These are phyloP conservation scores for Wallacemonas collosoma DNA, from an alignment of 208 protist genomes.

Conservation along the genomic window DNA sequence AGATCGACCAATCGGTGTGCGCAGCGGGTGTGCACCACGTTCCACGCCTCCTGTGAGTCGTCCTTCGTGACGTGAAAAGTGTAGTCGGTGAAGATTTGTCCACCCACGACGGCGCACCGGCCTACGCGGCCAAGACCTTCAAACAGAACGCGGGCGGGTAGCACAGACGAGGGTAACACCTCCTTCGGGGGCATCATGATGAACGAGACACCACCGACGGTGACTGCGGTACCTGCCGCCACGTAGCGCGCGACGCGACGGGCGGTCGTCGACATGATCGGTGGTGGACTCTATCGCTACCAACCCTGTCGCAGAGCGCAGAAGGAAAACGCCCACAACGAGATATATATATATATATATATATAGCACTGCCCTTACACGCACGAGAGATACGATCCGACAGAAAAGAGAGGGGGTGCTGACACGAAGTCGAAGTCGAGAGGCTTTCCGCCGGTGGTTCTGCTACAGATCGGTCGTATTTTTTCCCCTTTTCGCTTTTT, in stretches of 20 bases:
- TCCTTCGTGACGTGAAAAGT: constrained; percentile 41
- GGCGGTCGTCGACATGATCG: constrained; percentile 14
- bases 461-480: no score
- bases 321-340: background rate
- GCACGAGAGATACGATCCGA: background rate
- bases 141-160: constrained; percentile 72
- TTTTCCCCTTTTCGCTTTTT: constrained; percentile 6
- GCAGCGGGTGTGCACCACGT: constrained; percentile 74
- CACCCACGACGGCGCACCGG: constrained; percentile 73
- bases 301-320: background rate
- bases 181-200: constrained; percentile 74
- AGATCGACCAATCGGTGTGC: constrained; percentile 75
- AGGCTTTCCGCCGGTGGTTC: background rate
- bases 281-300: background rate
- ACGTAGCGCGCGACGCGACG: constrained; percentile 23
- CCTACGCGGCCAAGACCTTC: constrained; percentile 79
- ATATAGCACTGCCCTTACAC: no score
- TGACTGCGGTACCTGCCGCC: constrained; percentile 25
- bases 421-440: no score
- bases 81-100: constrained; percentile 76
- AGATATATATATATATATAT: no score
- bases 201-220: constrained; percentile 22
- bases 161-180: constrained; percentile 50
- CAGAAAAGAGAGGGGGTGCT: constrained; percentile 3
- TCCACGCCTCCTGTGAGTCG: constrained; percentile 65